Percentiles rank a stretch among this genome's conserved stretches.
These are phyloP conservation scores for Coemansia sp. DNA, from an alignment of 192 early-diverging fungal genomes.

Conservation along the genomic window DNA sequence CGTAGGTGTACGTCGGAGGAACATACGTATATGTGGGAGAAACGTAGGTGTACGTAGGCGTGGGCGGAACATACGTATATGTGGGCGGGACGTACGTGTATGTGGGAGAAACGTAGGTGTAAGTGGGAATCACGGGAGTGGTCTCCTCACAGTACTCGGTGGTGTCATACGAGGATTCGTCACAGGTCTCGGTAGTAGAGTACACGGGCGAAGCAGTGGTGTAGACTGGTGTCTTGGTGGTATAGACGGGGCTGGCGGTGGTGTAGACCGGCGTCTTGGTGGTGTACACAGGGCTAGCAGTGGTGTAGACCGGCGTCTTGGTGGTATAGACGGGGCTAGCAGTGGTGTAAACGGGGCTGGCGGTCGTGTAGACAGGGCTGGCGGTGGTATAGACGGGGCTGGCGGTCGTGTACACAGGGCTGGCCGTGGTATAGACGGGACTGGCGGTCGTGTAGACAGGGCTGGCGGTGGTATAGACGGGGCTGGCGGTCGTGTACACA, in stretches of 20 bases:
- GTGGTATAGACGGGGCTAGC: not conserved
- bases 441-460: not conserved
- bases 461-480: not conserved
- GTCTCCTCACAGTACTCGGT: constrained; percentile 2
- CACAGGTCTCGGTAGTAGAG: constrained; percentile 2
- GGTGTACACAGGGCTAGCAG: not conserved
- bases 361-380: not conserved
- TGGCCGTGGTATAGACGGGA: not conserved
- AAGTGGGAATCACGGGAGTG: not conserved
- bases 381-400: not conserved
- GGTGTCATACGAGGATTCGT: constrained; percentile 1
- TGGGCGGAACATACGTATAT: not conserved
- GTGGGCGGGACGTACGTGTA: not conserved
- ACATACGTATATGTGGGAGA: not conserved
- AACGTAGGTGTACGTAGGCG: not conserved
- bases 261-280: constrained; percentile 7
- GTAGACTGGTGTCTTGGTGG: constrained; percentile 4
- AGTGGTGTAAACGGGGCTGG: not conserved
- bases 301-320: constrained; percentile 9
- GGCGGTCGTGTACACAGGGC: not conserved
- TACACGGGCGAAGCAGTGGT: constrained; percentile 2
- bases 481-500: not conserved
- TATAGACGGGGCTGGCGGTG: constrained; percentile 8
- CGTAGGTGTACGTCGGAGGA: not conserved
- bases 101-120: not conserved